Evolutionary conservation across 2,329 filamentous ascomycete genomes (phyloP).

Genomic region (Xylaria polymorpha): DNA sequence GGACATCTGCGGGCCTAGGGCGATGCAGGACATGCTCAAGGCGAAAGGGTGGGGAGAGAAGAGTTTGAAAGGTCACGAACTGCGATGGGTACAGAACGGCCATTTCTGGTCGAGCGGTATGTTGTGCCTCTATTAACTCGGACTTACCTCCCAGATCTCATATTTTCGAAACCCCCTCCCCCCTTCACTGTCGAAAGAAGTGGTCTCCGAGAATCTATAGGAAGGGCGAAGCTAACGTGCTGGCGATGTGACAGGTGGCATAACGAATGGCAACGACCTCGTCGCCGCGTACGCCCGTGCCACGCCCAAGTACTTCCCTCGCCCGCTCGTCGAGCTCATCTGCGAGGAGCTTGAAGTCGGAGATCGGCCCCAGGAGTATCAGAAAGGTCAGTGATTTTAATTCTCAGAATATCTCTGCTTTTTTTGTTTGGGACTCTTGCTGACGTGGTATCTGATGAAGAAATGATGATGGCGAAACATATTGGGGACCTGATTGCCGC

Average conservation of each 20-base stretch:
- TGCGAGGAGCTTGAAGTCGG: slow-evolving; percentile 61
- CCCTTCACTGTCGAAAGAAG: too few species aligned
- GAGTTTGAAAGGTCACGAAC: slow-evolving; percentile 57
- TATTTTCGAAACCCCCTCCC: too few species aligned
- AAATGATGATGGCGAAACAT: slow-evolving; percentile 26
- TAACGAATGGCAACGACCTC: slow-evolving; percentile 68
- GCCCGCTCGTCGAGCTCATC: slow-evolving; percentile 57
- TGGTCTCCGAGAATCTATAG: background rate
- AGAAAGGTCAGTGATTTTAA: slow-evolving; percentile 48
- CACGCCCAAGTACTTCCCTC: slow-evolving; percentile 57
- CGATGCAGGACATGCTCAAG: slow-evolving; percentile 55
- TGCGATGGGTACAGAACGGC: slow-evolving; percentile 64
- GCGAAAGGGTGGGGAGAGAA: slow-evolving; percentile 54
- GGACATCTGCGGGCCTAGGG: slow-evolving; percentile 60
- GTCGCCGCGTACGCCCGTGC: slow-evolving; percentile 63
- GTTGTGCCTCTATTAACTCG: slow-evolving; percentile 39
- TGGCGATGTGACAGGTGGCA: slow-evolving; percentile 55
- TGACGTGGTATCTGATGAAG: slow-evolving; percentile 13
- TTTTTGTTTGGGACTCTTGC: background rate
- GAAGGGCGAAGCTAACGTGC: slow-evolving; percentile 4
- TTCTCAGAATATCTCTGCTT: background rate
- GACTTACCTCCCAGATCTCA: too few species aligned
- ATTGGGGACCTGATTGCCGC: slow-evolving; percentile 21
- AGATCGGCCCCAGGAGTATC: slow-evolving; percentile 60
- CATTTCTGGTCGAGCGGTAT: slow-evolving; percentile 66